Base-by-base conservation (phyloP, 345 rosid genomes). In the Acer negundo region DNA sequence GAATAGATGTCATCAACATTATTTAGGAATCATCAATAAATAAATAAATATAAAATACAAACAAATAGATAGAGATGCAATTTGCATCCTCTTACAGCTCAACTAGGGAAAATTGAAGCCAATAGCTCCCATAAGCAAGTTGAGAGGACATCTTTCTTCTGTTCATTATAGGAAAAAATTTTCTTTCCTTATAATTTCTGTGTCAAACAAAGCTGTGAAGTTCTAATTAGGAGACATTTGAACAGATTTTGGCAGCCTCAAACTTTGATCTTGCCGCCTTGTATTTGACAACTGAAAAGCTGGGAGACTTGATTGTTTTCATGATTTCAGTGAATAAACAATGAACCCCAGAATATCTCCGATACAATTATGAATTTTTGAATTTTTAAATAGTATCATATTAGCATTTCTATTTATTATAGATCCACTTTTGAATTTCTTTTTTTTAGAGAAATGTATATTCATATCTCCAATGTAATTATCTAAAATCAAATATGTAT, bases 1-100 rank as follows among this genome's bases (percentile, higher is more conserved):
- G 26, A 31, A n/a, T 71, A 55, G 64, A 71, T 59, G 53, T 15
- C 76, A 61, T 46, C 70, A 62, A 58, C 53, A 58, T 58, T 16
- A 23, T 23, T 28, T 20, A 61, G 1, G 16, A 49, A 49, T 49
- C 42, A 73, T 63, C 46, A 10, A 72, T 28, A 10, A 51, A 6
- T 23, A 26, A 26, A 16, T 47, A 23, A 7, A 26, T 53, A 56
- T 24, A 49, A 49, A 24, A 56, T 56, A 56, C 7, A 49, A 49
- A 3, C 2, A 58, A n/a, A 56, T 51, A 56, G 40, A 59, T 42
- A 58, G 24, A 55, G 17, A 9, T 72, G 26, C 4, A 23, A 56
- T n/a, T 56, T 56, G 75, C 67, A 11, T 62, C 68, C 56, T 44
- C 2, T 42, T 46, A 73, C 26, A 26, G 46, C 77, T 63, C 26